These are phyloP conservation scores for Diospyros lotus DNA, from an alignment of 148 eudicot genomes.

Conservation along the genomic window DNA sequence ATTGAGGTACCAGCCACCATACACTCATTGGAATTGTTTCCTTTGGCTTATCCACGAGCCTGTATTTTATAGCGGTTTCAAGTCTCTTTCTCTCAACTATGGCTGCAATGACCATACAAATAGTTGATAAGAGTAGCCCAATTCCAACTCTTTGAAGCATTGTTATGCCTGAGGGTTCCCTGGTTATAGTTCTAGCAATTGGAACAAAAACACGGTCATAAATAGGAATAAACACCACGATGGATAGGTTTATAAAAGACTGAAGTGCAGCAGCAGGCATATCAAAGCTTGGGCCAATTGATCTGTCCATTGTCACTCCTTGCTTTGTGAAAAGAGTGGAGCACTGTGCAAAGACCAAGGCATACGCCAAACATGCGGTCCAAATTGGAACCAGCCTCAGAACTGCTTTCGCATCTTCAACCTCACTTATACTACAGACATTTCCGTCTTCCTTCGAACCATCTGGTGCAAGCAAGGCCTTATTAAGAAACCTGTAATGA, in stretches of 20 bases:
- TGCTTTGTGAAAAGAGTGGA: constrained; percentile 73
- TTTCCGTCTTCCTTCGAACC: constrained; percentile 27
- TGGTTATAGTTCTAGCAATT: constrained; percentile 36
- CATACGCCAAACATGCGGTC: constrained; percentile 50
- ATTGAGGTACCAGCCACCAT: constrained; percentile 74
- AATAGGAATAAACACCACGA: constrained; percentile 49
- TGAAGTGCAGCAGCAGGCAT: constrained; percentile 71
- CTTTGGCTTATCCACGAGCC: constrained; percentile 40
- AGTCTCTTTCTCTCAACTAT: constrained; percentile 50
- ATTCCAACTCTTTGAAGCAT: constrained; percentile 60
- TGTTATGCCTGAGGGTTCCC: constrained; percentile 56
- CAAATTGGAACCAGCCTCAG: constrained; percentile 61
- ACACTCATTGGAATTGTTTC: constrained; percentile 56
- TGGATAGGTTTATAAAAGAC: constrained; percentile 34
- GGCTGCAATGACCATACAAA: constrained; percentile 59
- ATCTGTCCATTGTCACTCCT: constrained; percentile 67
- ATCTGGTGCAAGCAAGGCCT: constrained; percentile 46
- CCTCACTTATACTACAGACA: constrained; percentile 38
- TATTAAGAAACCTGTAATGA: constrained; percentile 50
- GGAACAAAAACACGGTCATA: constrained; percentile 67
- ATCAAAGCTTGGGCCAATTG: constrained; percentile 32
- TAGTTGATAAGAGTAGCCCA: constrained; percentile 40
- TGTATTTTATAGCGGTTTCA: constrained; percentile 35
- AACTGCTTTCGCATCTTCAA: constrained; percentile 68
- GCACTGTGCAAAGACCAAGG: constrained; percentile 50